Evolutionary conservation across 1,139 yeast species (phyloP).

Genomic region (Blastobotrys malaysiensis): DNA sequence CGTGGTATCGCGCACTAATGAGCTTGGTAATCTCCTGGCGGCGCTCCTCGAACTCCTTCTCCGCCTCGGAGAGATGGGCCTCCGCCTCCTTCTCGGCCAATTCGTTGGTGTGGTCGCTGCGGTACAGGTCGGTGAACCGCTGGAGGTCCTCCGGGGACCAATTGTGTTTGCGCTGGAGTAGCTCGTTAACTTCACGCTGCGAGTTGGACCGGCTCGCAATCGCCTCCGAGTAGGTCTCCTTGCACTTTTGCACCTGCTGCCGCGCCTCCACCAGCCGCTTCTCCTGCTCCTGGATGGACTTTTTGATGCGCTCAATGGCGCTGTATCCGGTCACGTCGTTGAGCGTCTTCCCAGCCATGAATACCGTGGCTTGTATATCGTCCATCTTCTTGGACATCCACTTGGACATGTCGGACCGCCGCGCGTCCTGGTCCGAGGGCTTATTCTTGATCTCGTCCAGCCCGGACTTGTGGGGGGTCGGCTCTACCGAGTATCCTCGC

Average conservation of each 20-base stretch:
- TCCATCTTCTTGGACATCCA: conserved; percentile 52
- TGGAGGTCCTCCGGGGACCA: conserved; percentile 82
- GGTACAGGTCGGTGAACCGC: conserved; percentile 71
- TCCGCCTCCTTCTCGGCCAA: conserved; percentile 53
- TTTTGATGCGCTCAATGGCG: conserved; percentile 66
- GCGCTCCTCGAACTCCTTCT: conserved; percentile 60
- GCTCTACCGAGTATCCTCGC: not conserved
- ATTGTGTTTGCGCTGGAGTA: conserved; percentile 74
- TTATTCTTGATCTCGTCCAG: not conserved
- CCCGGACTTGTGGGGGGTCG: too few relatives aligned
- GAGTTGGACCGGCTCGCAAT: conserved; percentile 61
- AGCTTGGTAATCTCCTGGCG: conserved; percentile 68
- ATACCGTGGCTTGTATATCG: conserved; percentile 58
- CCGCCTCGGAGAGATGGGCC: conserved; percentile 48
- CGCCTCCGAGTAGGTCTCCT: conserved; percentile 54
- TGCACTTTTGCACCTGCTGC: conserved; percentile 44
- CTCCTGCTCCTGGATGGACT: conserved; percentile 47
- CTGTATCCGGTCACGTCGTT: conserved; percentile 94
- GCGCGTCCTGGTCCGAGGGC: conserved; percentile 42
- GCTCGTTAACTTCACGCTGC: conserved; percentile 83
- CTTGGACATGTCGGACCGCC: conserved; percentile 48
- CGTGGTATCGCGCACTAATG: conserved; percentile 85
- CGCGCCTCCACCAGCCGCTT: conserved; percentile 47
- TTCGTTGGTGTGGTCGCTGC: conserved; percentile 75
- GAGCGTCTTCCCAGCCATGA: conserved; percentile 66